phyloP scores from a whole-genome alignment of 495 filamentous ascomycete species.

The Elasticomyces elasticus region DNA sequence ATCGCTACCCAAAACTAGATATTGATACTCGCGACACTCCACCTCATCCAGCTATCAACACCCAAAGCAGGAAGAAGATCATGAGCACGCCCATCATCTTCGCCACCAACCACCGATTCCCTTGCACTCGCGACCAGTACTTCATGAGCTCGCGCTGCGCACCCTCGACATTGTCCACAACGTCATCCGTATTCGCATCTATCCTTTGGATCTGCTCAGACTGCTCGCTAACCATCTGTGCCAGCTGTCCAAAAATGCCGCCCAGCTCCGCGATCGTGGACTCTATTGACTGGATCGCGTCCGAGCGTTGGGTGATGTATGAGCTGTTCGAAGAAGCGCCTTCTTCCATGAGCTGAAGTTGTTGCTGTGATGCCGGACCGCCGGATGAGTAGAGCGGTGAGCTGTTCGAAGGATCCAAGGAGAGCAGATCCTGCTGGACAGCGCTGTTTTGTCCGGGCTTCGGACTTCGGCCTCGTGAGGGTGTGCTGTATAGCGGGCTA shows the following conservation, averaged over 20 bases:
- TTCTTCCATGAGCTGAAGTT: constrained; percentile 81
- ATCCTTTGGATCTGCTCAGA: constrained; percentile 72
- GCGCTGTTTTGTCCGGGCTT: constrained; percentile 42
- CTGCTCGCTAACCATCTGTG: constrained; percentile 94
- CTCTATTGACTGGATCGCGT: constrained; percentile 95
- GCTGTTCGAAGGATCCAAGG: constrained; percentile 60
- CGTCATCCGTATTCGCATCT: constrained; percentile 90
- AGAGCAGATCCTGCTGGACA: constrained; percentile 62
- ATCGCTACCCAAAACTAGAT: no score
- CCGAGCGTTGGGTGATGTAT: constrained; percentile 86
- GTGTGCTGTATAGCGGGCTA: constrained; percentile 80
- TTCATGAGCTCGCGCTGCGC: constrained; percentile 91
- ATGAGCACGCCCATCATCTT: constrained; percentile 96
- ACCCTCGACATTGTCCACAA: constrained; percentile 94
- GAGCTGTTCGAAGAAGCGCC: constrained; percentile 74
- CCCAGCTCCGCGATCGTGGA: constrained; percentile 88
- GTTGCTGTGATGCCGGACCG: constrained; percentile 61
- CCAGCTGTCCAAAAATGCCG: constrained; percentile 93
- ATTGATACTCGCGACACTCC: no score
- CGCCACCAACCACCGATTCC: constrained; percentile 91
- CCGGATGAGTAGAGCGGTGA: constrained; percentile 10
- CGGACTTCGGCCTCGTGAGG: constrained; percentile 45
- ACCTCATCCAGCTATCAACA: constrained; percentile 44
- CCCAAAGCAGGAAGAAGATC: constrained; percentile 55
- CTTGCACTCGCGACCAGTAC: constrained; percentile 87